Evolutionary conservation across 495 filamentous ascomycete species (phyloP).

Genomic region (Trichoderma reesei): DNA sequence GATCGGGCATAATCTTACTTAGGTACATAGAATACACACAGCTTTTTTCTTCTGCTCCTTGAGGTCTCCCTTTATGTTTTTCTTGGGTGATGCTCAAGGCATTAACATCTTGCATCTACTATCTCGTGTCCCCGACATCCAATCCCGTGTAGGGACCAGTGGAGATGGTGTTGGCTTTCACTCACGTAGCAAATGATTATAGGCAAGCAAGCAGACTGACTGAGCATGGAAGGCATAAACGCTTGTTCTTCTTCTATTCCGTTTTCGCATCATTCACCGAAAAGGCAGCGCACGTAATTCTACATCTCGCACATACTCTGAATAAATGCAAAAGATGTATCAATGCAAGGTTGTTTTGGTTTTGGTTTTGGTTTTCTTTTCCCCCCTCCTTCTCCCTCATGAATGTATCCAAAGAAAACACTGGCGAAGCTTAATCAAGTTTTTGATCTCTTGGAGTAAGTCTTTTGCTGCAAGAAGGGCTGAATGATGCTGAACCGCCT

Average conservation of each 20-base stretch:
- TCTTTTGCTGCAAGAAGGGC: neutral
- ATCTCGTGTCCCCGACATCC: too few relatives aligned
- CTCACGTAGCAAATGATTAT: too few relatives aligned
- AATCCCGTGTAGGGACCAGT: too few relatives aligned
- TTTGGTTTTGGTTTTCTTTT: neutral
- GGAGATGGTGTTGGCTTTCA: too few relatives aligned
- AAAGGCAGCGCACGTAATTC: neutral
- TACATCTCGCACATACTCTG: neutral
- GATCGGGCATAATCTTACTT: neutral
- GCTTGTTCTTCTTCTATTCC: constrained; percentile 3
- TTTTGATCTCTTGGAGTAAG: neutral
- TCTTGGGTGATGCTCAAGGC: neutral
- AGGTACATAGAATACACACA: neutral
- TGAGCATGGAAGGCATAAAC: neutral
- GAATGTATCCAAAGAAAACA: neutral
- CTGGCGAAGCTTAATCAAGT: too few relatives aligned
- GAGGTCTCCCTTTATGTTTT: neutral
- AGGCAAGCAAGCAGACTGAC: neutral
- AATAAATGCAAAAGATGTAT: neutral
- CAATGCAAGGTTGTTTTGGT: too few relatives aligned
- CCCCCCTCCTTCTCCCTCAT: too few relatives aligned
- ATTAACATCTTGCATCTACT: neutral
- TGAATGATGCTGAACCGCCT: neutral
- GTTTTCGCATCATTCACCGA: neutral
- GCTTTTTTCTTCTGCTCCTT: neutral